Percentiles rank a stretch among this genome's conserved stretches.
Evolutionary conservation across 2,329 filamentous ascomycete species (phyloP).

Genomic region (Epichloe aotearoae): DNA sequence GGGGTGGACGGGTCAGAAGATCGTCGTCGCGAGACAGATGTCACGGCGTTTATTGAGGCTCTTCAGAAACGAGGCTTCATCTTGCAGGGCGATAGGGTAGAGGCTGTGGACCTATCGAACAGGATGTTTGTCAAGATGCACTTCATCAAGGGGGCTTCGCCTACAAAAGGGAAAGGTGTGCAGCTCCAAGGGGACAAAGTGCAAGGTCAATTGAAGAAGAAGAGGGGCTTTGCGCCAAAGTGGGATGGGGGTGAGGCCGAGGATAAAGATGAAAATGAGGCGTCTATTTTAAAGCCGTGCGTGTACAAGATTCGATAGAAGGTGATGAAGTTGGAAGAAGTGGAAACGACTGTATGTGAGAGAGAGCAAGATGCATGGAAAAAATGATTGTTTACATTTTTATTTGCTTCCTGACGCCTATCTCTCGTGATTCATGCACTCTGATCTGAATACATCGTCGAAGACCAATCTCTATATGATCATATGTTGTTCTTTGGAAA

Average conservation of each 20-base stretch:
- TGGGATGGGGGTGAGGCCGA: conserved; percentile 38
- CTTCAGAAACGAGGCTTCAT: conserved; percentile 71
- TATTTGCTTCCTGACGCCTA: not conserved
- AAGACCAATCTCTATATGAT: not conserved
- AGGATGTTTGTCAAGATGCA: conserved; percentile 98
- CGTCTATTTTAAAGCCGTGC: conserved; percentile 72
- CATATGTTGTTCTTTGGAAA: not conserved
- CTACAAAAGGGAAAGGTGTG: conserved; percentile 63
- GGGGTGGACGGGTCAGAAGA: conserved; percentile 57
- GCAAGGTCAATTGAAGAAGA: conserved; percentile 31
- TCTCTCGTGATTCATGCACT: not conserved
- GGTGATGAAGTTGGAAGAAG: not conserved
- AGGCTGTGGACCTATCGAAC: conserved; percentile 68
- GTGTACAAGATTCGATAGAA: conserved; percentile 78
- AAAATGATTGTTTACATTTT: not conserved
- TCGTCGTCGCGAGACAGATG: conserved; percentile 63
- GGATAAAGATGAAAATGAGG: conserved; percentile 51
- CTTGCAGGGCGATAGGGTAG: conserved; percentile 49
- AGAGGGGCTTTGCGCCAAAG: conserved; percentile 41
- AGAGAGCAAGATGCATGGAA: not conserved
- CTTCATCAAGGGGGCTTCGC: conserved; percentile 72
- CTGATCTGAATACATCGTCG: not conserved
- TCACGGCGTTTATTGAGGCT: conserved; percentile 75
- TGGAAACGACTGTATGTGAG: not conserved
- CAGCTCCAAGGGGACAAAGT: conserved; percentile 31